phyloP scores from a whole-genome alignment of 129 eudicot genomes.

The Dittrichia graveolens region DNA sequence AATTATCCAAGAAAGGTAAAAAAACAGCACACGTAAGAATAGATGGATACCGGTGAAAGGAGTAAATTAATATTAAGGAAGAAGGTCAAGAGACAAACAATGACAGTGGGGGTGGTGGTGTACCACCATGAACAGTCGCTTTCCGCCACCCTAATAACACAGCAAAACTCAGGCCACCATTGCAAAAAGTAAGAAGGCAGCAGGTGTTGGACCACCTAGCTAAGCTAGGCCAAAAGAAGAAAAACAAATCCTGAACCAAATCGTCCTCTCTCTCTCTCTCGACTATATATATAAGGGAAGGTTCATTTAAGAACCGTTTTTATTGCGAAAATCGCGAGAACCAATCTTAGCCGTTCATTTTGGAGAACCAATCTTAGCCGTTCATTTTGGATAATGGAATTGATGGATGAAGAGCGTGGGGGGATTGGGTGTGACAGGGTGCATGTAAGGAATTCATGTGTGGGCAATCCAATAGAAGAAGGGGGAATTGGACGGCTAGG shows the following conservation, averaged over 20 bases:
- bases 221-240: not conserved
- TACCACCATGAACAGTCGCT: slow-evolving; percentile 35
- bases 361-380: too few relatives aligned
- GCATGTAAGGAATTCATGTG: too few relatives aligned
- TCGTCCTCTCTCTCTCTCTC: slow-evolving; percentile 1
- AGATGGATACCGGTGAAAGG: too few relatives aligned
- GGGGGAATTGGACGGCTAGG: too few relatives aligned
- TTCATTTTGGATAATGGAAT: too few relatives aligned
- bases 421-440: too few relatives aligned
- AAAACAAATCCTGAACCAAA: slow-evolving; percentile 36
- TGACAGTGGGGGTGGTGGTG: slow-evolving; percentile 24
- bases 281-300: too few relatives aligned
- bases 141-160: slow-evolving; percentile 34
- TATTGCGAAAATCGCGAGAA: too few relatives aligned
- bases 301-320: too few relatives aligned
- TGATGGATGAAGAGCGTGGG: too few relatives aligned
- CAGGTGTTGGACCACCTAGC: slow-evolving; percentile 7
- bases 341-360: too few relatives aligned
- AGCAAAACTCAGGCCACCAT: slow-evolving; percentile 29
- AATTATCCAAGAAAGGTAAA: not conserved
- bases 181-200: not conserved
- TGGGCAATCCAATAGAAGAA: too few relatives aligned
- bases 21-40: not conserved
- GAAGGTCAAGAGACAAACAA: slow-evolving; percentile 7
- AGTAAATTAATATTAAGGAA: not conserved